Percentiles rank a stretch among this genome's conserved stretches.
Conservation (phyloP, 2,329 filamentous ascomycete species). For the Fusarium sp. region DNA sequence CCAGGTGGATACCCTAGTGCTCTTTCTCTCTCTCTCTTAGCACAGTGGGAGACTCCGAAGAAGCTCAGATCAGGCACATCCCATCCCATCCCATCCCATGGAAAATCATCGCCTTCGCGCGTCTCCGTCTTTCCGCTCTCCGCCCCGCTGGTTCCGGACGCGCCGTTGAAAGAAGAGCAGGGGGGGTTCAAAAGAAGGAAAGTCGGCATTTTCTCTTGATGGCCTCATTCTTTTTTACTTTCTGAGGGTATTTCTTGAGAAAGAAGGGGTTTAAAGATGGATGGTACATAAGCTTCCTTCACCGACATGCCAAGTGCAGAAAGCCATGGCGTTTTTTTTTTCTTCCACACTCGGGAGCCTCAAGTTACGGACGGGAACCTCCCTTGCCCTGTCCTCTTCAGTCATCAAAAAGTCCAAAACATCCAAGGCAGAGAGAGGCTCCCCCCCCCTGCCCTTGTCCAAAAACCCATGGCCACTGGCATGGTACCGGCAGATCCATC, state of each 20-base stretch:
- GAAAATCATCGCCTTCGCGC: not conserved
- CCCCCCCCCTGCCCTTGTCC: slow-evolving; percentile 5
- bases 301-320: slow-evolving; percentile 25
- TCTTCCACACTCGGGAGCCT: slow-evolving; percentile 6
- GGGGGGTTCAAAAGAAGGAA: not conserved
- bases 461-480: not conserved
- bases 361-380: slow-evolving; percentile 18
- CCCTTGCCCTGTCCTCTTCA: slow-evolving; percentile 7
- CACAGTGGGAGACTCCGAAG: not conserved
- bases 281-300: slow-evolving; percentile 11
- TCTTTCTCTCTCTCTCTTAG: not conserved
- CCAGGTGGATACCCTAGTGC: slow-evolving; percentile 20
- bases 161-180: slow-evolving; percentile 6
- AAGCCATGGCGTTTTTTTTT: slow-evolving; percentile 13
- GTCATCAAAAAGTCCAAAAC: slow-evolving; percentile 15
- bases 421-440: slow-evolving; percentile 32
- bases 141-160: slow-evolving; percentile 32
- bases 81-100: not conserved
- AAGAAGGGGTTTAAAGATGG: not conserved
- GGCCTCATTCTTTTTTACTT: not conserved
- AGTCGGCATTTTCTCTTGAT: not conserved
- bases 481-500: slow-evolving; percentile 15
- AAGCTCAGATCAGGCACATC: not conserved
- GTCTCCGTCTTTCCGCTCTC: slow-evolving; percentile 19
- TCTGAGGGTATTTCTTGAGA: not conserved